Percentiles rank a stretch among this genome's conserved stretches.
These are phyloP conservation scores for Penicillium pancosmium DNA, from an alignment of 495 filamentous ascomycete genomes.

Conservation along the genomic window DNA sequence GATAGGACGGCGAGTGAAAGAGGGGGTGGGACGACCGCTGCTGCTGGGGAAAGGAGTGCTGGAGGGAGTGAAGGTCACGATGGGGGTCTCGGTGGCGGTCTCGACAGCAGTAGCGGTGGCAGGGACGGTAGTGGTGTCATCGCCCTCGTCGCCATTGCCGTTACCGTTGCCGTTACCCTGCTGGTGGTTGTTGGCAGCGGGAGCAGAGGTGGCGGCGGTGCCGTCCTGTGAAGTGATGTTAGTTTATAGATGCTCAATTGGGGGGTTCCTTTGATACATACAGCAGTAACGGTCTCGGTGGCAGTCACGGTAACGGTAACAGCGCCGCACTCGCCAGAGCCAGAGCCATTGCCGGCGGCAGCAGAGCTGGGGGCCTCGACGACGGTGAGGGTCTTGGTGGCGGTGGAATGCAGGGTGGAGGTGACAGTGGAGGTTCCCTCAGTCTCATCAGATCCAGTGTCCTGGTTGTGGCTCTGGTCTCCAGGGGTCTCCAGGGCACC, in stretches of 20 bases:
- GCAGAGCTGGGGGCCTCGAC: slow-evolving; percentile 25
- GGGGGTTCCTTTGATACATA: slow-evolving; percentile 13
- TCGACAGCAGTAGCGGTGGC: slow-evolving; percentile 6
- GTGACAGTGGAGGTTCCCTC: slow-evolving; percentile 14
- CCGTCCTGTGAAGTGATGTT: slow-evolving; percentile 14
- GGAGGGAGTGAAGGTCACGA: slow-evolving; percentile 28
- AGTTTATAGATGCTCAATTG: neutral
- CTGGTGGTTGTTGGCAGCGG: slow-evolving; percentile 17
- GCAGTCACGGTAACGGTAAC: slow-evolving; percentile 32
- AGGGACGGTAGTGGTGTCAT: slow-evolving; percentile 18
- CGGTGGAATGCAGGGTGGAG: slow-evolving; percentile 29
- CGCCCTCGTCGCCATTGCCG: slow-evolving; percentile 5
- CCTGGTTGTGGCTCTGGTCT: slow-evolving; percentile 12
- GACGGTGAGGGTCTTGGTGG: slow-evolving; percentile 35
- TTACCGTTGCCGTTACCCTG: slow-evolving; percentile 1
- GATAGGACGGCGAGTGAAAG: slow-evolving; percentile 42
- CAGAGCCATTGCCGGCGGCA: slow-evolving; percentile 21
- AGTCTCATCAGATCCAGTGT: neutral
- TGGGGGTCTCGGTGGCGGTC: slow-evolving; percentile 23
- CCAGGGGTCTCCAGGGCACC: slow-evolving; percentile 5
- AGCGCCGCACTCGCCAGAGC: slow-evolving; percentile 21
- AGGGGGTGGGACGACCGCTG: slow-evolving; percentile 25
- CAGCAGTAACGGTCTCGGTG: slow-evolving; percentile 32
- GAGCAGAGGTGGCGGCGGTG: slow-evolving; percentile 13
- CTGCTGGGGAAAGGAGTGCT: slow-evolving; percentile 27